Conservation (phyloP, 1,284 basidiomycete genomes). For the Ustilago esculenta region DNA sequence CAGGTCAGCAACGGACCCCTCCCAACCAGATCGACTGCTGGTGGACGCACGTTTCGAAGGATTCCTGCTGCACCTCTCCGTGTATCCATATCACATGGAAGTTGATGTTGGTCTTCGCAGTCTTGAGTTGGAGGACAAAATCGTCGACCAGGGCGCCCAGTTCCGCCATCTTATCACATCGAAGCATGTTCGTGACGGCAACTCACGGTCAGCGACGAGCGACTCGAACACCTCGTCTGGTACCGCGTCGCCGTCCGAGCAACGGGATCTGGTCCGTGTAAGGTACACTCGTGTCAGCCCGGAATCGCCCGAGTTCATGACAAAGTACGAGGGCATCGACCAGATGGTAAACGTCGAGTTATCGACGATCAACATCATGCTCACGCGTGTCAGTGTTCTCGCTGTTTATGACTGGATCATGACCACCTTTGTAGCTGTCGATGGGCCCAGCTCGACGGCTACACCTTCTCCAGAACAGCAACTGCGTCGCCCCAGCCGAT, state of each 20-base stretch:
- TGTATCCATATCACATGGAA: constrained; percentile 75
- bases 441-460: constrained; percentile 13
- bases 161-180: constrained; percentile 80
- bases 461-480: constrained; percentile 12
- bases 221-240: constrained; percentile 34
- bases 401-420: constrained; percentile 97
- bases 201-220: constrained; percentile 22
- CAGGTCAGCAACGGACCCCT: constrained; percentile 72
- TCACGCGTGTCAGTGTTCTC: constrained; percentile 90
- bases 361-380: constrained; percentile 90
- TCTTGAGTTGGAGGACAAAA: constrained; percentile 71
- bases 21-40: constrained; percentile 76
- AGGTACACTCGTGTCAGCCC: constrained; percentile 83
- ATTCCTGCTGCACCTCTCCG: constrained; percentile 71
- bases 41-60: constrained; percentile 83
- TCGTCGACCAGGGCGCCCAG: constrained; percentile 73
- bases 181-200: constrained; percentile 67
- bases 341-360: constrained; percentile 88
- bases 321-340: constrained; percentile 84
- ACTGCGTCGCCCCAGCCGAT: constrained; percentile 34
- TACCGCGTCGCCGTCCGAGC: constrained; percentile 29
- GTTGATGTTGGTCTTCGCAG: constrained; percentile 82
- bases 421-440: constrained; percentile 70
- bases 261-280: constrained; percentile 80
- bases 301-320: constrained; percentile 85